These are phyloP conservation scores for Rutstroemia sp. DNA, from an alignment of 2,329 filamentous ascomycete genomes.

Conservation along the genomic window DNA sequence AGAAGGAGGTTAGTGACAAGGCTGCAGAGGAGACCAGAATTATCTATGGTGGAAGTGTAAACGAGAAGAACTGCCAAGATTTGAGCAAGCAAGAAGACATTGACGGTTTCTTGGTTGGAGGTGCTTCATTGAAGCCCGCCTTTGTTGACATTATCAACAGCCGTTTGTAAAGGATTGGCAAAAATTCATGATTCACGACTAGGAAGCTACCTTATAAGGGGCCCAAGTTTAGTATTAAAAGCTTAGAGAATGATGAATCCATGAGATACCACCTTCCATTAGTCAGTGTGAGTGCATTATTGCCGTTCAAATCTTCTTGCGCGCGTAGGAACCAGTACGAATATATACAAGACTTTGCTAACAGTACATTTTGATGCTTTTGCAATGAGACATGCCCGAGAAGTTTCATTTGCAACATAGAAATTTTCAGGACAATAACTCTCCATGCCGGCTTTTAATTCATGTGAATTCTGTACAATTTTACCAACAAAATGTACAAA, in stretches of 20 bases:
- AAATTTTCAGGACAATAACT: too few relatives aligned
- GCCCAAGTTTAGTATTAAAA: background rate
- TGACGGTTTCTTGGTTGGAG: slow-evolving; percentile 95
- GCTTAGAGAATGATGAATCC: background rate
- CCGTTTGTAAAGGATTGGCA: slow-evolving; percentile 29
- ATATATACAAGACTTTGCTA: too few relatives aligned
- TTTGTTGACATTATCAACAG: slow-evolving; percentile 70
- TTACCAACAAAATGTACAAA: too few relatives aligned
- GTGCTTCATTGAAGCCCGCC: slow-evolving; percentile 93
- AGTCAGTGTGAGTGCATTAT: too few relatives aligned
- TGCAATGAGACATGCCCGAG: too few relatives aligned
- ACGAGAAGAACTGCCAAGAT: slow-evolving; percentile 95
- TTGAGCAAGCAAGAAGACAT: slow-evolving; percentile 90
- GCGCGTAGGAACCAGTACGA: too few relatives aligned
- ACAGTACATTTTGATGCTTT: too few relatives aligned
- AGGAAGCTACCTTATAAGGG: background rate
- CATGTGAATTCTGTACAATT: too few relatives aligned
- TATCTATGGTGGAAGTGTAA: slow-evolving; percentile 94
- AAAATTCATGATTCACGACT: slow-evolving; percentile 15
- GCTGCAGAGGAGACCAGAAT: slow-evolving; percentile 84
- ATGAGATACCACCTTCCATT: background rate
- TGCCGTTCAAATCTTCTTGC: too few relatives aligned
- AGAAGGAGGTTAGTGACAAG: slow-evolving; percentile 63
- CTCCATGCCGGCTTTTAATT: too few relatives aligned
- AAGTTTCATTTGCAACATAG: too few relatives aligned